Conservation (phyloP, 345 rosid species). For the Crucihimalaya himalaica region DNA sequence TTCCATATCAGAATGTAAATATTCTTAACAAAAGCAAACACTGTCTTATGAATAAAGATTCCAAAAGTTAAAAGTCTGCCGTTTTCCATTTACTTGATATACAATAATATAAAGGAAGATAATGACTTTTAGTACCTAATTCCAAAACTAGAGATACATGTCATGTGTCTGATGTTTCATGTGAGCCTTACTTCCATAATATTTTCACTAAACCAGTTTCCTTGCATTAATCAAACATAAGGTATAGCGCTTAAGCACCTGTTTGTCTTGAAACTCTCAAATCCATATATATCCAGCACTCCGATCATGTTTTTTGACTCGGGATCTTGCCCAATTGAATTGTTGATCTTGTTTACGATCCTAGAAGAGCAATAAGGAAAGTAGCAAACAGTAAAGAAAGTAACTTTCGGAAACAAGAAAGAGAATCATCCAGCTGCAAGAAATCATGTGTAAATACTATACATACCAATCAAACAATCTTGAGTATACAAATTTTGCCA, state of each 20-base stretch:
- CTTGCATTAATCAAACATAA: slow-evolving; percentile 40
- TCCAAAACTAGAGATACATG: neutral
- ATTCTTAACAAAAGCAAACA: neutral
- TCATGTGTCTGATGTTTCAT: slow-evolving; percentile 27
- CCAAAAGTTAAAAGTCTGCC: neutral
- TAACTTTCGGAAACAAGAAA: neutral
- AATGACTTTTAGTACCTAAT: neutral
- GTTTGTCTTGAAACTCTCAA: slow-evolving; percentile 99
- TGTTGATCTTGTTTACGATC: slow-evolving; percentile 88
- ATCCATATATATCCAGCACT: slow-evolving; percentile 97
- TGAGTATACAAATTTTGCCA: slow-evolving; percentile 90
- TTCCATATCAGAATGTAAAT: slow-evolving; percentile 6
- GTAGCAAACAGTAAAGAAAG: slow-evolving; percentile 13
- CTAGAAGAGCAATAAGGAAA: slow-evolving; percentile 46
- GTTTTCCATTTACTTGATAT: neutral
- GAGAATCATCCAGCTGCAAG: slow-evolving; percentile 19
- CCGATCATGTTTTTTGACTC: slow-evolving; percentile 80
- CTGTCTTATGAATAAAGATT: neutral
- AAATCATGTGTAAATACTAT: slow-evolving; percentile 11
- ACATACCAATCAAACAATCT: slow-evolving; percentile 95
- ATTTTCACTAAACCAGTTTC: slow-evolving; percentile 7
- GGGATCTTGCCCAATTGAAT: slow-evolving; percentile 93
- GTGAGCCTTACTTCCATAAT: slow-evolving; percentile 8
- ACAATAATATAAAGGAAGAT: neutral
- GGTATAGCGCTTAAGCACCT: slow-evolving; percentile 78